Evolutionary conservation across 192 early-diverging fungal genomes (phyloP).

Genomic region (Phycomyces blakesleeanus): DNA sequence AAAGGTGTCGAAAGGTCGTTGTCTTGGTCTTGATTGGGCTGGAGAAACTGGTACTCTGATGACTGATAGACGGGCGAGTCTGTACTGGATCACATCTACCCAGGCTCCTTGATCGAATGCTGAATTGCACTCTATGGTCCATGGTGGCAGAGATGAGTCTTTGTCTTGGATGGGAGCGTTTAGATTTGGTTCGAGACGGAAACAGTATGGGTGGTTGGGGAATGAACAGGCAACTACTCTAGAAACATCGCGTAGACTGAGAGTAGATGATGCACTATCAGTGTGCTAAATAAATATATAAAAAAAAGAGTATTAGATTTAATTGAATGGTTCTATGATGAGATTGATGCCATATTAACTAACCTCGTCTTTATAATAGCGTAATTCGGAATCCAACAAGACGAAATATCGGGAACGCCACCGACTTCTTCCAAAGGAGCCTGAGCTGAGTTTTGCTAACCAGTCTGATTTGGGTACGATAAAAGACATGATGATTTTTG

Average conservation of each 20-base stretch:
- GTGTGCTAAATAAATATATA: background rate
- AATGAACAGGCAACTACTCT: conserved; percentile 1
- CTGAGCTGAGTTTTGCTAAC: background rate
- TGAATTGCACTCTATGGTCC: conserved; percentile 17
- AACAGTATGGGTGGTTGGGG: conserved; percentile 9
- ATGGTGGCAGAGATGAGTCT: background rate
- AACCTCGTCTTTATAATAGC: conserved; percentile 26
- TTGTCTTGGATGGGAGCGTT: background rate
- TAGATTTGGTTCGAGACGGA: conserved; percentile 9
- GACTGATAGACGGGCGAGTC: background rate
- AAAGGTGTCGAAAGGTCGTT: background rate
- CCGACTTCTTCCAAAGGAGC: background rate
- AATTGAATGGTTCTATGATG: too few species aligned
- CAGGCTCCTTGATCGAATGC: conserved; percentile 9
- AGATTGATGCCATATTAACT: background rate
- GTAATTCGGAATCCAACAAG: conserved; percentile 21
- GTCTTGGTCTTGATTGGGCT: background rate
- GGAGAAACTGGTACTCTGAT: background rate
- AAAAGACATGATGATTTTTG: background rate
- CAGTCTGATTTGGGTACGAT: background rate
- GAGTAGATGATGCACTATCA: conserved; percentile 3
- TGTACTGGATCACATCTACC: conserved; percentile 8
- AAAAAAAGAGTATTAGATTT: background rate
- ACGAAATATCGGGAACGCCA: conserved; percentile 26
- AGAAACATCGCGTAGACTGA: conserved; percentile 7